Base-by-base conservation (phyloP, 2,329 filamentous ascomycete genomes). In the Aphanoascus verrucosus region DNA sequence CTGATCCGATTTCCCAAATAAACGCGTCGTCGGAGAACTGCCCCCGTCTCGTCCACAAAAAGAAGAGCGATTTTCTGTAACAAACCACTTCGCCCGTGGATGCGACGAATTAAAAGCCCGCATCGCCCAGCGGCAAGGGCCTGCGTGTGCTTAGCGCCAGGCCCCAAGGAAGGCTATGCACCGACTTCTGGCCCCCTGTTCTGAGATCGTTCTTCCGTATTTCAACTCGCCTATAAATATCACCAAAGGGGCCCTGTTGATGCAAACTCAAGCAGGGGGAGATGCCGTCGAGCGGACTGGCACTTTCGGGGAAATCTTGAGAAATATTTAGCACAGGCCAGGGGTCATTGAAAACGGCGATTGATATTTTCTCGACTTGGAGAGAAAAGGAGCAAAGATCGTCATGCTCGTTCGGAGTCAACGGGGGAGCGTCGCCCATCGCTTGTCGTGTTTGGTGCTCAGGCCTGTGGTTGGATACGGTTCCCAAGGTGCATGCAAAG, bases 131-230 rank as follows among this genome's bases (percentile, higher is more conserved):
- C 48, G 17, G 38, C 48, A 50, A 41, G 48, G 48, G 34, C 38
- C 14, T 7, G 6, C 8, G 15, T 20, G 19, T 7, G 12, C 8
- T 50, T 42, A 28, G 38, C 38, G 48, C 38, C 23, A 41, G 23
- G 15, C 23, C 31, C 20, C 38, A 32, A 42, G 37, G 17, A 42
- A 42, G 48, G 48, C 48, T 50, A 42, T 50, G 48, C 48, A 49
- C 47, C 35, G 11, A 7, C 15, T 32, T 17, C 47, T 28, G n/a
- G n/a, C 7, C 20, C 44, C n/a, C 7, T 17, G 28, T 28, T 40
- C 32, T 47, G 34, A 15, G 19, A 20, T 38, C 8, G 8, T 38
- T 11, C 11, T 17, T 28, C 15, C 35, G 7, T 35, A 2, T 12
- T n/a, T 31, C 23, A 28, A 3, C 23, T 32, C 17, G 20, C 47